Evolutionary conservation across 78 protist species (phyloP).

Genomic region (Dictyostelium intermedium): DNA sequence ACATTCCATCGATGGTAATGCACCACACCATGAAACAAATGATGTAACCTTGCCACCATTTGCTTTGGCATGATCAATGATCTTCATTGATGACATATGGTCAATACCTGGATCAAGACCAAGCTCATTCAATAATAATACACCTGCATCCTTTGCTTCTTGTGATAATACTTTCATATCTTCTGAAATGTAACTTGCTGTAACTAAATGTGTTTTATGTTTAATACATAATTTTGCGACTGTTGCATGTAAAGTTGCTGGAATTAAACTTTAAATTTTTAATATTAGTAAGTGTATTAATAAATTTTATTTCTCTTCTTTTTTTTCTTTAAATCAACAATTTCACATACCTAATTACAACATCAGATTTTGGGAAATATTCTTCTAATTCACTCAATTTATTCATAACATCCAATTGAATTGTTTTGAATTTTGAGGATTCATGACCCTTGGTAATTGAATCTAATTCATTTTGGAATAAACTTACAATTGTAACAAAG

Average conservation of each 20-base stretch:
- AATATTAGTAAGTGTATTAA: too few relatives aligned
- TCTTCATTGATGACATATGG: constrained; percentile 87
- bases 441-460: not conserved
- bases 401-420: constrained; percentile 52
- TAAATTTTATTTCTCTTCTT: not conserved
- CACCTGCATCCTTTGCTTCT: constrained; percentile 79
- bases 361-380: constrained; percentile 21
- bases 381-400: constrained; percentile 22
- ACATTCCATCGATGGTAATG: constrained; percentile 89
- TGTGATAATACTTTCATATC: constrained; percentile 60
- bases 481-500: constrained; percentile 62
- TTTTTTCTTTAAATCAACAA: not conserved
- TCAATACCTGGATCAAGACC: constrained; percentile 93
- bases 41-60: constrained; percentile 69
- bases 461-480: constrained; percentile 66
- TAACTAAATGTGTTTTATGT: constrained; percentile 56
- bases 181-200: constrained; percentile 87
- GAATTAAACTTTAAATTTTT: constrained; percentile 71
- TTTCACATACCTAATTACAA: constrained; percentile 23
- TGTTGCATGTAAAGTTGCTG: constrained; percentile 81
- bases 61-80: constrained; percentile 69
- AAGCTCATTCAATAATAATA: constrained; percentile 81
- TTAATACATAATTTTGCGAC: constrained; percentile 81
- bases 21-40: constrained; percentile 92
- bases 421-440: not conserved